Conservation (phyloP, 2,329 filamentous ascomycete genomes). For the Neopestalotiopsis clavispora region DNA sequence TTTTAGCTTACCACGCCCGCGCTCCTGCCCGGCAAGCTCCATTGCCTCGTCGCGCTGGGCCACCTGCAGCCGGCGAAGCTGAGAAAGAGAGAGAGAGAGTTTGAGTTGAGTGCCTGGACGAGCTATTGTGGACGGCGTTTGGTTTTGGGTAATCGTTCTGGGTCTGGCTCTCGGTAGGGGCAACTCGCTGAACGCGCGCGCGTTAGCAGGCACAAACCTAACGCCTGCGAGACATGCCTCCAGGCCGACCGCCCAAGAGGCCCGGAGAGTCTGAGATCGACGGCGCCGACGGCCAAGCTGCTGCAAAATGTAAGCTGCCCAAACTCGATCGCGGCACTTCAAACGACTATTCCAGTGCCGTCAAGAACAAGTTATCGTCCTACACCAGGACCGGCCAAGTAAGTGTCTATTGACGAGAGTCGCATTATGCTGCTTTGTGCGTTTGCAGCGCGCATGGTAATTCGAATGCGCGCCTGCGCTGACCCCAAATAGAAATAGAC, state of each 20-base stretch:
- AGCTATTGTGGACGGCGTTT: neutral
- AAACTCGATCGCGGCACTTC: conserved; percentile 49
- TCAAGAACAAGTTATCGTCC: conserved; percentile 60
- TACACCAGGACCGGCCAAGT: conserved; percentile 72
- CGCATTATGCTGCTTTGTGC: neutral
- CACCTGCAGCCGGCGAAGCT: neutral
- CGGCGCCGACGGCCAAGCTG: conserved; percentile 36
- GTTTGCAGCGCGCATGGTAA: neutral
- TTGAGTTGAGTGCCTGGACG: too few species aligned
- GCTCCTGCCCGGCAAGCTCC: neutral
- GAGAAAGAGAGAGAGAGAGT: neutral
- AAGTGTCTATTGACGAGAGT: neutral
- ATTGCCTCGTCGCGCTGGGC: neutral
- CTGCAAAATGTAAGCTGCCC: conserved; percentile 52
- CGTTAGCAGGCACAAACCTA: too few species aligned
- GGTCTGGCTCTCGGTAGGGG: neutral
- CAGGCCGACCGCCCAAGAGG: conserved; percentile 49
- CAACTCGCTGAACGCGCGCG: neutral
- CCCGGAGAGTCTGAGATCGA: conserved; percentile 44
- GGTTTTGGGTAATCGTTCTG: neutral
- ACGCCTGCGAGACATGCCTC: conserved; percentile 38
- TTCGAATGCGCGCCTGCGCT: neutral
- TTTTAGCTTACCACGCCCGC: neutral
- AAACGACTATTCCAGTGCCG: conserved; percentile 59
- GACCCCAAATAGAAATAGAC: neutral